These are phyloP conservation scores for Dactylorhiza incarnata DNA, from an alignment of 106 monocot genomes.

Conservation along the genomic window DNA sequence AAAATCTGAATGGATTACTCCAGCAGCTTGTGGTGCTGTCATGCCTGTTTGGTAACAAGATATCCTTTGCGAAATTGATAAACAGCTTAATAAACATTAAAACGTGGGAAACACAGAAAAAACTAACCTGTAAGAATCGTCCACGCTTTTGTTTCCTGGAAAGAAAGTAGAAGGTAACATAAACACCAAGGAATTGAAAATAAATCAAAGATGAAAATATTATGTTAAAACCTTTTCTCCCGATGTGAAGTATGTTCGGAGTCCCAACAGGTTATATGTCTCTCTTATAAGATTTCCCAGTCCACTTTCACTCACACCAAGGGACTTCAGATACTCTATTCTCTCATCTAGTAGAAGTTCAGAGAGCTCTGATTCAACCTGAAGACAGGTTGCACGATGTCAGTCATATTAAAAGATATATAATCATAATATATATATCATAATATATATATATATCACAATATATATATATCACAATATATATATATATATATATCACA, in stretches of 20 bases:
- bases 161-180: slow-evolving; percentile 2
- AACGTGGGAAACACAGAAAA: not conserved
- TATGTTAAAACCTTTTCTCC: slow-evolving; percentile 73
- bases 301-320: slow-evolving; percentile 91
- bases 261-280: slow-evolving; percentile 80
- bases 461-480: no score
- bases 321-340: slow-evolving; percentile 74
- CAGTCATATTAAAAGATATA: not conserved
- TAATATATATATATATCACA: no score
- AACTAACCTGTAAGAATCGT: slow-evolving; percentile 78
- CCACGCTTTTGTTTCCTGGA: slow-evolving; percentile 99
- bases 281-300: slow-evolving; percentile 93
- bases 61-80: not conserved
- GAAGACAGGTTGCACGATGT: not conserved
- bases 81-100: not conserved
- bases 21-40: slow-evolving; percentile 99
- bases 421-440: no score
- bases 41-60: slow-evolving; percentile 44
- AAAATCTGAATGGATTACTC: slow-evolving; percentile 98
- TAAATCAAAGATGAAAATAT: not conserved
- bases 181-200: not conserved
- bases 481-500: no score
- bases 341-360: slow-evolving; percentile 84
- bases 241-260: slow-evolving; percentile 91
- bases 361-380: slow-evolving; percentile 97